Evolutionary conservation across 257 asterid genomes (phyloP).

Genomic region (Perilla frutescens): DNA sequence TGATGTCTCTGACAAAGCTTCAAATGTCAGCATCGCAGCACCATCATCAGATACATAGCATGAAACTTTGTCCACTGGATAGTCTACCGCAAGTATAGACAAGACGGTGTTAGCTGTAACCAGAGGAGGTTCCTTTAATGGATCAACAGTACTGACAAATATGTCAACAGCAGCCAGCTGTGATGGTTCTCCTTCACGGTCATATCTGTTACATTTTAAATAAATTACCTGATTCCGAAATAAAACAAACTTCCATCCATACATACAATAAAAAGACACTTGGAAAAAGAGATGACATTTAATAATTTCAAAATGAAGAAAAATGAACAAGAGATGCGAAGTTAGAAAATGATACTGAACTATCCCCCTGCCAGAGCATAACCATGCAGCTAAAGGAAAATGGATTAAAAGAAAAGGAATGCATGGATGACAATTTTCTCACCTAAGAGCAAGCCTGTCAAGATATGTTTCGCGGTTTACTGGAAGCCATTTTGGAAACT

Average conservation of each 20-base stretch:
- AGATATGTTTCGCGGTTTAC: slow-evolving; percentile 85
- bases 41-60: slow-evolving; percentile 93
- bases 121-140: slow-evolving; percentile 88
- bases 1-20: slow-evolving; percentile 82
- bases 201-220: slow-evolving; percentile 56
- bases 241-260: not conserved
- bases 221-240: slow-evolving; percentile 17
- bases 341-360: slow-evolving; percentile 1
- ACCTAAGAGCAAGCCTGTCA: slow-evolving; percentile 83
- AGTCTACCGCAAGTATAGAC: slow-evolving; percentile 83
- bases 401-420: not conserved
- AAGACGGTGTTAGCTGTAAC: slow-evolving; percentile 86
- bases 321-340: not conserved
- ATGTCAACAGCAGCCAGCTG: slow-evolving; percentile 89
- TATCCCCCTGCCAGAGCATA: slow-evolving; percentile 17
- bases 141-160: slow-evolving; percentile 91
- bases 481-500: slow-evolving; percentile 92
- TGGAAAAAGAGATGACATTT: not conserved
- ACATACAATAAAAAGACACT: not conserved
- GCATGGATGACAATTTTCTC: slow-evolving; percentile 17
- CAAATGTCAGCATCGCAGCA: slow-evolving; percentile 85
- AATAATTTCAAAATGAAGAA: not conserved
- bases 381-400: not conserved
- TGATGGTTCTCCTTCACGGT: slow-evolving; percentile 86
- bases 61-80: slow-evolving; percentile 85